A percentile compares a stretch with the other conserved stretches of the same genome.
Conservation (phyloP, 768 basidiomycete species). For the Ramaria sp. region DNA sequence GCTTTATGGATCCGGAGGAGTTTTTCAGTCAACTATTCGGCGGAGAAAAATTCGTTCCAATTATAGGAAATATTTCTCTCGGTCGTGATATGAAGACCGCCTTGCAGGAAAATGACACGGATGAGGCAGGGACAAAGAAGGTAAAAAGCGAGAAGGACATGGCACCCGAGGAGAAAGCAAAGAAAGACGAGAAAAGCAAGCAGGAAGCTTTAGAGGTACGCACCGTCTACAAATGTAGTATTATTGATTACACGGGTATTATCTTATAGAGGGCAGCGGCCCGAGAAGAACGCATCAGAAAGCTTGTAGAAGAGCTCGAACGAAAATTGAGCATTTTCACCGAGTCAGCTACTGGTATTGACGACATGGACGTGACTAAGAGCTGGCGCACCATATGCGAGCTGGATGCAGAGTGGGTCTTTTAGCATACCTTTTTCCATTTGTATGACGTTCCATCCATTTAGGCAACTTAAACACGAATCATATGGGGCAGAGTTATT, state of each 20-base stretch:
- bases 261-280: conserved; percentile 59
- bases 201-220: conserved; percentile 60
- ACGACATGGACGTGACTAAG: conserved; percentile 55
- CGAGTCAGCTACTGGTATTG: conserved; percentile 59
- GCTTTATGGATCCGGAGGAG: conserved; percentile 68
- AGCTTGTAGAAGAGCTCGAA: conserved; percentile 68
- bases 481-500: conserved; percentile 82
- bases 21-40: conserved; percentile 75
- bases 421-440: neutral
- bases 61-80: conserved; percentile 82
- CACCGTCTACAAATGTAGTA: conserved; percentile 1
- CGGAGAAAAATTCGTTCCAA: conserved; percentile 74
- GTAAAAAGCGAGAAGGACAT: conserved; percentile 30
- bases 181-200: conserved; percentile 25
- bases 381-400: conserved; percentile 73
- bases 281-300: conserved; percentile 64
- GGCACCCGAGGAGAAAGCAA: conserved; percentile 56
- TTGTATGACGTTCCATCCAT: neutral
- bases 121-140: conserved; percentile 35
- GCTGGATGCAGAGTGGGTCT: conserved; percentile 70
- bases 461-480: conserved; percentile 71
- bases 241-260: conserved; percentile 3
- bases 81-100: conserved; percentile 91
- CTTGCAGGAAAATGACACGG: conserved; percentile 68
- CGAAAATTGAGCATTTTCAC: conserved; percentile 82